Evolutionary conservation across 1,284 basidiomycete species (phyloP), one percentile per base, ranked within the genome.

Genomic region (Ustilago trichophora): DNA sequence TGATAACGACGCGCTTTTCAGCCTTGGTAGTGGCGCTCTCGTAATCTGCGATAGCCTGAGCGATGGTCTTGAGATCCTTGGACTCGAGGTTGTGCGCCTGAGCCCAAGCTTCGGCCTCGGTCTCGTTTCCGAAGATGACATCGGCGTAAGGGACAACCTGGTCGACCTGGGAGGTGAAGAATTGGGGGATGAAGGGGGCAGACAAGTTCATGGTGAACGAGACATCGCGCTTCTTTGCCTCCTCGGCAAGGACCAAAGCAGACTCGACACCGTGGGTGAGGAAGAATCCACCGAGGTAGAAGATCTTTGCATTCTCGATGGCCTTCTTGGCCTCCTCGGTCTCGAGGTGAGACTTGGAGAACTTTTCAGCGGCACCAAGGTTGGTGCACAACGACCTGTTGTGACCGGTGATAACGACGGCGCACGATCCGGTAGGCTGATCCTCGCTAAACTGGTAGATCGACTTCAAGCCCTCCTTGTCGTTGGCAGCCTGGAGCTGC

Each of bases 221-320:
- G 42, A 95, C 96, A 77, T 89, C 87, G 15, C 86, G 85, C 43
- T 85, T 84, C 15, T 90, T 88, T n/a, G 92, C 90, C 76, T 90
- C 88, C 83, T 91, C 88, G 80, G 91, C 89, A 52, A 98, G 82
- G 72, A 89, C 86, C 43, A 93, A 83, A 35, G 88, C 88, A 51
- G 87, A 87, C 74, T 89, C 88, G 57, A 88, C 82, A 49, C 94
- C 94, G 82, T 98, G 95, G 19, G 95, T 96, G 68, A 98, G 87
- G 88, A 98, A 98, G 86, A 91, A 98, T 16, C 96, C 95, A 77
- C 93, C 96, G 63, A 98, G 88, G 85, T 98, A 98, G 85, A 88
- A 96, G 82, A 88, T 87, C 80, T 91, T 89, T 55, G 94, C 94
- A 46, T 84, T 86, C 25, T 91, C 86, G 76, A 98, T 86, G 65